Evolutionary conservation across 1,139 yeast genomes (phyloP).

Genomic region (Debaryomyces robertsiae): DNA sequence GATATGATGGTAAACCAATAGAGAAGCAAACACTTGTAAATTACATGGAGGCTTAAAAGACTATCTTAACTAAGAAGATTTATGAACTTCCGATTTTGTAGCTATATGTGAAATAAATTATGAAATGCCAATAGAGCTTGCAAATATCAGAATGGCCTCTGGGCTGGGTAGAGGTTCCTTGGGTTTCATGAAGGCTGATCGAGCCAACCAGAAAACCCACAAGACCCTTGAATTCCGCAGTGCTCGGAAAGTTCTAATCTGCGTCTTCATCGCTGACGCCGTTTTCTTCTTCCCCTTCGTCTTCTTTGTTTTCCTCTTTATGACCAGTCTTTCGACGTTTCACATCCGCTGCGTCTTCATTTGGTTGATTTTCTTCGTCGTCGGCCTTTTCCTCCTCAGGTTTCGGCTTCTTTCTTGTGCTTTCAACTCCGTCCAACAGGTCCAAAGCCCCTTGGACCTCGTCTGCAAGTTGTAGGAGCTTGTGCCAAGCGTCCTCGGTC

Average conservation of each 20-base stretch:
- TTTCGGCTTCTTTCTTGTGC: conserved; percentile 10
- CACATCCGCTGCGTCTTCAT: conserved; percentile 11
- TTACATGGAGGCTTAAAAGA: no score
- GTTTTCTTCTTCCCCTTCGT: conserved; percentile 6
- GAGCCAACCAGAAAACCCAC: no score
- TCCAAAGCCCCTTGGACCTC: conserved; percentile 63
- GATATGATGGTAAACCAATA: not conserved
- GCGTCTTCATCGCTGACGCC: conserved; percentile 7
- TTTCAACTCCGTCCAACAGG: conserved; percentile 37
- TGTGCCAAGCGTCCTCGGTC: conserved; percentile 69
- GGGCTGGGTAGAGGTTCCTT: no score
- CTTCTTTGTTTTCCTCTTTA: conserved; percentile 15
- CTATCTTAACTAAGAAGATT: no score
- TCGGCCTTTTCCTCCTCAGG: conserved; percentile 12
- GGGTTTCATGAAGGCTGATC: no score
- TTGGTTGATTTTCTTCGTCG: conserved; percentile 7
- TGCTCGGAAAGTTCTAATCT: no score
- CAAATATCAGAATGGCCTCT: no score
- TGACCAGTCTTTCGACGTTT: conserved; percentile 12
- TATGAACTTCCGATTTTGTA: no score
- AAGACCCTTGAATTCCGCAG: no score
- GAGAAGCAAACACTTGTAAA: no score
- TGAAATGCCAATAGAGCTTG: no score
- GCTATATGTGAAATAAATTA: no score
- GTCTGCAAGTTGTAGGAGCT: conserved; percentile 52